phyloP scores from a whole-genome alignment of 306 rosid genomes.

The Albizia julibrissin region DNA sequence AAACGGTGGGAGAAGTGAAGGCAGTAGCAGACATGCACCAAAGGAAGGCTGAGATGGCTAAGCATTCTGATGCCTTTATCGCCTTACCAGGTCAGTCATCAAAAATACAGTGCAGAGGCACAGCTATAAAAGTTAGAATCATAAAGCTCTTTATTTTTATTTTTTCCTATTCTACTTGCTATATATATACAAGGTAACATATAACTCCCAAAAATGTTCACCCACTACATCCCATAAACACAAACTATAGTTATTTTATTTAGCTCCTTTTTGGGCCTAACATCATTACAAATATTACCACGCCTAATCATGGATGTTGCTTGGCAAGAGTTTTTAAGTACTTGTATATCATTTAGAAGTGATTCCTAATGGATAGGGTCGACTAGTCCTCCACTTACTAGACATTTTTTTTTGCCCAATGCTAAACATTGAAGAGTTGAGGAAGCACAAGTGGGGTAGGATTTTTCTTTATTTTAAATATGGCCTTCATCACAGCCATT shows the following conservation, averaged over 20 bases:
- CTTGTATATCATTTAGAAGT: constrained; percentile 38
- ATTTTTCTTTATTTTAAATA: constrained; percentile 18
- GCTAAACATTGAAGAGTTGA: constrained; percentile 25
- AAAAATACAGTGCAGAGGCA: constrained; percentile 10
- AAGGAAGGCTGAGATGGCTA: constrained; percentile 99
- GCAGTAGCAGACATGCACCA: constrained; percentile 99
- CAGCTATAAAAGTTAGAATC: constrained; percentile 1
- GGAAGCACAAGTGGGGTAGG: constrained; percentile 24
- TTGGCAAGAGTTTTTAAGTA: constrained; percentile 23
- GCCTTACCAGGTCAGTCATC: constrained; percentile 88
- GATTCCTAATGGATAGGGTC: constrained; percentile 34
- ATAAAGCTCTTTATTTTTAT: constrained; percentile 22
- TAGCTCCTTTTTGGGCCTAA: constrained; percentile 30
- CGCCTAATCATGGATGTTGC: constrained; percentile 36
- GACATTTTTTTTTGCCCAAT: constrained; percentile 20
- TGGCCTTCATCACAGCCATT: constrained; percentile 11
- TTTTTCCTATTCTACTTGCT: background rate
- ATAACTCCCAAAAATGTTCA: constrained; percentile 1
- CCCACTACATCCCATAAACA: constrained; percentile 38
- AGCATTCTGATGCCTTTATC: constrained; percentile 98
- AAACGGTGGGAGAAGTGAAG: constrained; percentile 95
- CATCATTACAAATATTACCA: constrained; percentile 32
- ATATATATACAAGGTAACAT: constrained; percentile 40
- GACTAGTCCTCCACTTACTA: constrained; percentile 39
- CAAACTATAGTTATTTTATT: constrained; percentile 25